Evolutionary conservation across 1,139 yeast genomes (phyloP).

Genomic region (Lodderomyces beijingensis): DNA sequence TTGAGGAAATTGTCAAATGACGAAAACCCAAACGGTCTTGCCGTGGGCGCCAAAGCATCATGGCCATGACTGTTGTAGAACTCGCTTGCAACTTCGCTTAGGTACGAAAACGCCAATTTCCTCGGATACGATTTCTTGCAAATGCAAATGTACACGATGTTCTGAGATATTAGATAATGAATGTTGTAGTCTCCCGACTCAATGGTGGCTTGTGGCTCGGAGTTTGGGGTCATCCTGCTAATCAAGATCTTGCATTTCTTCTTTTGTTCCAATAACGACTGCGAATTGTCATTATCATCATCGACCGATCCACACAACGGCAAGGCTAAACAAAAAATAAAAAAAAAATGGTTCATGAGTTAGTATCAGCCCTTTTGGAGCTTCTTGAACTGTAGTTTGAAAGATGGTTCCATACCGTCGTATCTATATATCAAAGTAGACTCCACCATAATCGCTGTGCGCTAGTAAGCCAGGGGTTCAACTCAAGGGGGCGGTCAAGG

Average conservation of each 20-base stretch:
- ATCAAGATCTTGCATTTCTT: slow-evolving; percentile 78
- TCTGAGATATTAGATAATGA: slow-evolving; percentile 64
- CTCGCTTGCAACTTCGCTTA: slow-evolving; percentile 77
- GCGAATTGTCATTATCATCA: slow-evolving; percentile 38
- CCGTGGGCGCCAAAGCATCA: slow-evolving; percentile 57
- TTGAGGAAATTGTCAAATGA: slow-evolving; percentile 79
- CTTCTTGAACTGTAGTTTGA: not conserved
- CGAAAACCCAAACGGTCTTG: slow-evolving; percentile 87
- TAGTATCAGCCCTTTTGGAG: not conserved
- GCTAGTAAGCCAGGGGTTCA: too few species aligned
- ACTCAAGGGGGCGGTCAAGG: too few species aligned
- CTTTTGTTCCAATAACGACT: slow-evolving; percentile 67
- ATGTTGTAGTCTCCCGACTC: slow-evolving; percentile 74
- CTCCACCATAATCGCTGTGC: too few species aligned
- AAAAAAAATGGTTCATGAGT: not conserved
- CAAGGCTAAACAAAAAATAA: slow-evolving; percentile 45
- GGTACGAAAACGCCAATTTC: slow-evolving; percentile 82
- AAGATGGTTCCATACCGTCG: slow-evolving; percentile 49
- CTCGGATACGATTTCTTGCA: slow-evolving; percentile 79
- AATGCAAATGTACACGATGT: slow-evolving; percentile 72
- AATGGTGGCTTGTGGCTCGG: slow-evolving; percentile 82
- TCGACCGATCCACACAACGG: slow-evolving; percentile 94
- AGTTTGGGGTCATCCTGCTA: slow-evolving; percentile 70
- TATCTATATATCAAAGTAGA: slow-evolving; percentile 69
- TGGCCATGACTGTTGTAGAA: slow-evolving; percentile 75